Percentiles rank a stretch among this genome's conserved stretches.
phyloP scores from a whole-genome alignment of 768 basidiomycete species.

The Butyriboletus loyo region DNA sequence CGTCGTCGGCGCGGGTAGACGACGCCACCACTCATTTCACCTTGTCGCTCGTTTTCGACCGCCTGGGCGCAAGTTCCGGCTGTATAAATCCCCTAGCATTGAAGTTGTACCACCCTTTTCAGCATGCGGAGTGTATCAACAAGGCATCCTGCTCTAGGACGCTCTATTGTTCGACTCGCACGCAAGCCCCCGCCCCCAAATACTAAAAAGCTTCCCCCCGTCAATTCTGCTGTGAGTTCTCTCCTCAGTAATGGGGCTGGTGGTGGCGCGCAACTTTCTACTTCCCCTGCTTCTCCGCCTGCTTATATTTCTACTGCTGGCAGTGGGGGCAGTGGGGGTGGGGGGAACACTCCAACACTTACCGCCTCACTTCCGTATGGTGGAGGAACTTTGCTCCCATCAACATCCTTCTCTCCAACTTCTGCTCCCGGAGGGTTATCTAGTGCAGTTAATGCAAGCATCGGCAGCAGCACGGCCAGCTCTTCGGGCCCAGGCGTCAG shows the following conservation, averaged over 20 bases:
- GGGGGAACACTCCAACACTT: not conserved
- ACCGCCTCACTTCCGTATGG: not conserved
- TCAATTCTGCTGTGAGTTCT: conserved; percentile 32
- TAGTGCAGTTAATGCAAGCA: not conserved
- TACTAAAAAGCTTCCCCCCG: too few relatives aligned
- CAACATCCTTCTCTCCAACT: not conserved
- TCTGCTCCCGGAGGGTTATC: not conserved
- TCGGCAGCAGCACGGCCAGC: not conserved
- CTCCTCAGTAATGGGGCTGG: conserved; percentile 27
- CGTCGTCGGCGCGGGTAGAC: conserved; percentile 11
- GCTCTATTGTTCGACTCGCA: conserved; percentile 21
- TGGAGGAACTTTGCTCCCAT: not conserved
- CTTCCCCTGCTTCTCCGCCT: conserved; percentile 1
- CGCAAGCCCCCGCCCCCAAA: too few relatives aligned
- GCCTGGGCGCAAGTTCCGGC: not conserved
- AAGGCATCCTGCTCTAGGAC: conserved; percentile 10
- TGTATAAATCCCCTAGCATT: not conserved
- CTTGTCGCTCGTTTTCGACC: conserved; percentile 14
- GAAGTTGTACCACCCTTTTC: conserved; percentile 5
- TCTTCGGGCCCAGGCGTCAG: not conserved
- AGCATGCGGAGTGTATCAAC: conserved; percentile 14
- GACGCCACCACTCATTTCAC: conserved; percentile 20
- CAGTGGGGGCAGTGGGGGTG: not conserved
- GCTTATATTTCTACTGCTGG: not conserved
- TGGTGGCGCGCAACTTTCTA: conserved; percentile 1